A percentile compares a stretch with the other conserved stretches of the same genome.
Evolutionary conservation across 148 eudicot genomes (phyloP).

Genomic region (Vaccinium vitisidaea): DNA sequence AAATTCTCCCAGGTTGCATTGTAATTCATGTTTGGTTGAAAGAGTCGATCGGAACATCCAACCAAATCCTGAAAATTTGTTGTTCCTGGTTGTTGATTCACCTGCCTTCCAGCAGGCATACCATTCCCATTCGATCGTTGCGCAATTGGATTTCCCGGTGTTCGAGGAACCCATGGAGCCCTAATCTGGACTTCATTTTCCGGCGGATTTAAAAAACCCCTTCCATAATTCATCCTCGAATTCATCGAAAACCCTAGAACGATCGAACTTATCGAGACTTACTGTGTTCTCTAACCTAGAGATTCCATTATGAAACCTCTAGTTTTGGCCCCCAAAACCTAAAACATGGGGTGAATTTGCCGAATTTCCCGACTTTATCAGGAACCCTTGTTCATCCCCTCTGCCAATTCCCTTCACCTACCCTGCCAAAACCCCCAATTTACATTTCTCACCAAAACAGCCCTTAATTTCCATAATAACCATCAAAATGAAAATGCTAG

Average conservation of each 20-base stretch:
- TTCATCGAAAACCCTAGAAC: not conserved
- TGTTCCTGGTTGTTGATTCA: conserved; percentile 23
- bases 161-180: conserved; percentile 34
- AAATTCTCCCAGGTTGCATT: conserved; percentile 10
- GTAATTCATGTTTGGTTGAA: conserved; percentile 18
- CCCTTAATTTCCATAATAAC: conserved; percentile 10
- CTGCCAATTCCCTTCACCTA: conserved; percentile 18
- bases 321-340: not conserved
- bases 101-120: conserved; percentile 23
- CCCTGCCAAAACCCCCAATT: conserved; percentile 16
- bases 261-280: not conserved
- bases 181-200: conserved; percentile 29
- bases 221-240: conserved; percentile 33
- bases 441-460: conserved; percentile 8
- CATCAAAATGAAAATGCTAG: conserved; percentile 7
- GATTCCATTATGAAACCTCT: not conserved
- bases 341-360: conserved; percentile 5
- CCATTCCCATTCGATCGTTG: conserved; percentile 24
- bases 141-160: conserved; percentile 30
- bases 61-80: conserved; percentile 35
- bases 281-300: not conserved
- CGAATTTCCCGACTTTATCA: not conserved
- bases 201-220: conserved; percentile 19
- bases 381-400: not conserved
- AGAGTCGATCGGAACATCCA: conserved; percentile 22